Evolutionary conservation across 352 stramenopile genomes (phyloP), one percentile per base, ranked within the genome.

Genomic region (Globisporangium splendens): DNA sequence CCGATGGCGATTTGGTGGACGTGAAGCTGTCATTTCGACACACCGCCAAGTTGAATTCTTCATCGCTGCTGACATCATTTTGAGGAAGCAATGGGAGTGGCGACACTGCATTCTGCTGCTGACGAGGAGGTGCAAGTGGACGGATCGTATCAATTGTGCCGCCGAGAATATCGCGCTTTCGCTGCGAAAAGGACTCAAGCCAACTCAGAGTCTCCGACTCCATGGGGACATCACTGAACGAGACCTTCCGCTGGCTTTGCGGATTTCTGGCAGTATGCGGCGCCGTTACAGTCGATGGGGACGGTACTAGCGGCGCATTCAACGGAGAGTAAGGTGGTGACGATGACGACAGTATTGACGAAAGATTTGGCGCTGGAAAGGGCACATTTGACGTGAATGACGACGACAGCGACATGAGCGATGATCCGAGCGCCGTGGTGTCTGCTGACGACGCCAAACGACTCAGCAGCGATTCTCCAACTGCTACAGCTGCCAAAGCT

Each of bases 161-260:
- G 31, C 73, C 63, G 17, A 90, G 69, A 28, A 92, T 92, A 35
- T 86, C 70, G 46, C 70, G 66, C 61, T 90, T 89, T 8, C 80
- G 75, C 58, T 89, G 75, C 22, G 71, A 72, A 61, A 88, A 92
- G 0, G 66, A 58, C 42, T 80, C 73, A 4, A 92, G 60, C 83
- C 83, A 92, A 18, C 57, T 78, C 61, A 86, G 78, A 11, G 79
- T 68, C 41, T 88, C 75, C 1, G 78, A 79, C 8, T 61, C 56
- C 56, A 58, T 41, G 24, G 46, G 46, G 2, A 63, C 42, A 8
- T 47, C 22, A 21, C 46, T 66, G 33, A 61, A 61, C 47, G 60
- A 67, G 55, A 60, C 48, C 17, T 56, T 56, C 12, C 59, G 59
- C 12, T 52, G 17, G 22, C 15, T 49, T 14, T 18, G 28, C 15